phyloP scores from a whole-genome alignment of 805 yeast genomes.

The Zygosaccharomyces siamensis region DNA sequence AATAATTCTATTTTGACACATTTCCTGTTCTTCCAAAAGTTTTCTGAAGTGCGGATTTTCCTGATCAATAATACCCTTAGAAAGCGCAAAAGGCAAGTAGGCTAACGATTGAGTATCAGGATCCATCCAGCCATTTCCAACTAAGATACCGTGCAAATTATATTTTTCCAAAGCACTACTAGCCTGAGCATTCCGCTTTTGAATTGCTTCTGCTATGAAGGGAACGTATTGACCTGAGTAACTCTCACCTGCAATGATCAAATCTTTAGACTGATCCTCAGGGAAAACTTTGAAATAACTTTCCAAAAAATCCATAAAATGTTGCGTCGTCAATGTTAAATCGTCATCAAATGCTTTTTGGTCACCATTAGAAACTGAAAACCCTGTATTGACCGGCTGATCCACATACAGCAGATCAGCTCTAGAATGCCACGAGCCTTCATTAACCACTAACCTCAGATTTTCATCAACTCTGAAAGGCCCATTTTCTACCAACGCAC shows the following conservation, averaged over 20 bases:
- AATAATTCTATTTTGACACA: slow-evolving; percentile 53
- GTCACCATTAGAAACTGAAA: slow-evolving; percentile 53
- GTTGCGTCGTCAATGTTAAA: slow-evolving; percentile 51
- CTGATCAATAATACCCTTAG: slow-evolving; percentile 49
- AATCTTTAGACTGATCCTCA: slow-evolving; percentile 54
- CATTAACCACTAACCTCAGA: slow-evolving; percentile 47
- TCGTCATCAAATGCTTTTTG: slow-evolving; percentile 44
- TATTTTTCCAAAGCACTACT: slow-evolving; percentile 21
- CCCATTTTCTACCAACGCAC: slow-evolving; percentile 88
- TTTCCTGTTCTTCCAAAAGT: slow-evolving; percentile 48
- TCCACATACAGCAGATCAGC: slow-evolving; percentile 83
- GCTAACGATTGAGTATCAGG: slow-evolving; percentile 82
- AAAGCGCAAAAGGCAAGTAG: slow-evolving; percentile 64
- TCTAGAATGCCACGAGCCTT: slow-evolving; percentile 78
- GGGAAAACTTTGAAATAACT: slow-evolving; percentile 71
- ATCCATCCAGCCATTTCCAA: slow-evolving; percentile 94
- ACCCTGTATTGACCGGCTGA: slow-evolving; percentile 95
- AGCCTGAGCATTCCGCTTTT: slow-evolving; percentile 40
- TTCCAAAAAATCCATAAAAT: slow-evolving; percentile 61
- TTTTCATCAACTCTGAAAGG: slow-evolving; percentile 63
- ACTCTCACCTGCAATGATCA: slow-evolving; percentile 88
- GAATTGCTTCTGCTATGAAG: slow-evolving; percentile 63
- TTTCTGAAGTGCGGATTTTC: slow-evolving; percentile 38
- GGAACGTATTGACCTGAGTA: slow-evolving; percentile 98
- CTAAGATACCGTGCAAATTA: slow-evolving; percentile 60